Evolutionary conservation across 306 rosid genomes (phyloP).

Genomic region (Rosa persica): DNA sequence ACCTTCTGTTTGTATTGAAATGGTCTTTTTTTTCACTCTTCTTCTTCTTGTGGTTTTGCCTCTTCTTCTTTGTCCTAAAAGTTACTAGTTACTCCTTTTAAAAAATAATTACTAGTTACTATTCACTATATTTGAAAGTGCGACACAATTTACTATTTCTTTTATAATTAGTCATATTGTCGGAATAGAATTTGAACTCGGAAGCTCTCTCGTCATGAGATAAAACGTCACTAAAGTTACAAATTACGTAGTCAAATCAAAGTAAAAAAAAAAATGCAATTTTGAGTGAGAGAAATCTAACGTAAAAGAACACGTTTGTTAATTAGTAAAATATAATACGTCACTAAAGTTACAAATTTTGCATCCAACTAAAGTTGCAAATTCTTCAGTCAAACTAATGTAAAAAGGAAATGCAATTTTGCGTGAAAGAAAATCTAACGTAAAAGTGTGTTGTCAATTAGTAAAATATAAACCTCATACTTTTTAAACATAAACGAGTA

Average conservation of each 20-base stretch:
- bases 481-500: neutral
- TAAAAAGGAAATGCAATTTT: neutral
- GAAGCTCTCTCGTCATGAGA: neutral
- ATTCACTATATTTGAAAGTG: conserved; percentile 14
- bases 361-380: no score
- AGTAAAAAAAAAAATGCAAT: no score
- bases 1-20: conserved; percentile 3
- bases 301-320: no score
- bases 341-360: no score
- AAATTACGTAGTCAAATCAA: no score
- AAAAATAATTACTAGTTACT: neutral
- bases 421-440: neutral
- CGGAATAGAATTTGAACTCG: neutral
- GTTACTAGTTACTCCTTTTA: conserved; percentile 12
- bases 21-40: neutral
- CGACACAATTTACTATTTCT: conserved; percentile 16
- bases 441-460: neutral
- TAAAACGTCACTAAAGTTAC: neutral
- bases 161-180: neutral
- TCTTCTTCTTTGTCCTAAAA: neutral
- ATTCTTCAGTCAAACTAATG: neutral
- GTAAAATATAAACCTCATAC: neutral
- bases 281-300: no score
- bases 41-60: neutral
- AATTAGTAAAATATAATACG: no score